phyloP scores from a whole-genome alignment of 2,329 filamentous ascomycete genomes.

The Aspergillus bombycis region DNA sequence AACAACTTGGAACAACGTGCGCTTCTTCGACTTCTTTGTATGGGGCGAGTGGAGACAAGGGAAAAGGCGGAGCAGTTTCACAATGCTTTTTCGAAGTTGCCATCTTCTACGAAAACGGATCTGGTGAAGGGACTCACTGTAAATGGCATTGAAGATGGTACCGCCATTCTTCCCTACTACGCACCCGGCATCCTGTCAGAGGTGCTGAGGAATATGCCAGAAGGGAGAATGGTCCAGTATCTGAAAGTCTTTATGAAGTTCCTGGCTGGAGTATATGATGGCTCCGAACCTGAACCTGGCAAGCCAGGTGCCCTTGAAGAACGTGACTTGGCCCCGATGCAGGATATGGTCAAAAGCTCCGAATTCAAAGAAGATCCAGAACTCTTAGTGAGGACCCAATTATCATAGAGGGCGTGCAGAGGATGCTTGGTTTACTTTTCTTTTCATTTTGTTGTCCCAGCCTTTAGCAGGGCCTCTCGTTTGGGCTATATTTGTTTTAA shows the following conservation, averaged over 20 bases:
- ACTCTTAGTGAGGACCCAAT: constrained; percentile 1
- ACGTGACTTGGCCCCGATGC: constrained; percentile 16
- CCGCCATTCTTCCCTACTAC: constrained; percentile 43
- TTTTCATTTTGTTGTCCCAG: not conserved
- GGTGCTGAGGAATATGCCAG: constrained; percentile 26
- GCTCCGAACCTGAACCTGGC: constrained; percentile 5
- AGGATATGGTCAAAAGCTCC: constrained; percentile 12
- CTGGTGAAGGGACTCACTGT: constrained; percentile 38
- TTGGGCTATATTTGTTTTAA: not conserved
- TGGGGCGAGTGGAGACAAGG: constrained; percentile 37
- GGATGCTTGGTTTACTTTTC: not conserved
- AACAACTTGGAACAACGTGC: constrained; percentile 32
- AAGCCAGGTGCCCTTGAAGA: constrained; percentile 11
- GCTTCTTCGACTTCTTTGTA: constrained; percentile 41
- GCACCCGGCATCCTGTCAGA: constrained; percentile 41
- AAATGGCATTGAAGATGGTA: constrained; percentile 37
- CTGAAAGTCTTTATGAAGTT: constrained; percentile 20
- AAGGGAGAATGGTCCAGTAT: constrained; percentile 12
- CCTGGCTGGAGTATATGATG: constrained; percentile 16
- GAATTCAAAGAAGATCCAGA: constrained; percentile 12
- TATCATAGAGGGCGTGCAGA: not conserved
- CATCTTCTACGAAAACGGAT: constrained; percentile 13
- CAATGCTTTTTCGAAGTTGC: constrained; percentile 30
- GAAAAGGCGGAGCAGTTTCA: constrained; percentile 35
- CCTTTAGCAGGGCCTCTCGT: not conserved